These are phyloP conservation scores for Leptomonas seymouri DNA, from an alignment of 208 protist genomes.

Conservation along the genomic window DNA sequence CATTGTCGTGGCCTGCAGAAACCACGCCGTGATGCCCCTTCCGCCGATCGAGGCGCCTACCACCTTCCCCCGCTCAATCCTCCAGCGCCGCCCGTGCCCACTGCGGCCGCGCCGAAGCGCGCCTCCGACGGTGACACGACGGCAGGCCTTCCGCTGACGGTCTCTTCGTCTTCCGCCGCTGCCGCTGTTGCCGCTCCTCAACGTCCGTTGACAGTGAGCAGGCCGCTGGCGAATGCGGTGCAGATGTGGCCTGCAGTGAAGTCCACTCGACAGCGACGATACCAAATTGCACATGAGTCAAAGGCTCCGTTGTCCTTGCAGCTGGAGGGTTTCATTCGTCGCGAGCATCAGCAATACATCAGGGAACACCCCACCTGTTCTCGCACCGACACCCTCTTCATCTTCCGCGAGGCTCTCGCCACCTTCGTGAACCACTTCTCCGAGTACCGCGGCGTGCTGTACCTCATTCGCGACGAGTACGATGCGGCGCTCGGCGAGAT, in stretches of 20 bases:
- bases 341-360: constrained; percentile 76
- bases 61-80: constrained; percentile 25
- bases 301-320: constrained; percentile 78
- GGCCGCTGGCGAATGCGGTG: not conserved
- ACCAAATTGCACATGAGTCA: constrained; percentile 34
- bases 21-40: not conserved
- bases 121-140: constrained; percentile 1
- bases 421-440: constrained; percentile 84
- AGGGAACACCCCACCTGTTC: constrained; percentile 65
- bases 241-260: constrained; percentile 33
- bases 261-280: constrained; percentile 26
- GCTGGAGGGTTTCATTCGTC: constrained; percentile 84
- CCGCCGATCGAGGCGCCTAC: constrained; percentile 11
- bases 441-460: constrained; percentile 76
- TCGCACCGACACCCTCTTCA: constrained; percentile 74
- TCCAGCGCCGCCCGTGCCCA: constrained; percentile 5
- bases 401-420: constrained; percentile 81
- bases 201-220: constrained; percentile 13
- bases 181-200: not conserved
- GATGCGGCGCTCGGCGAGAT: constrained; percentile 71
- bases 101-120: constrained; percentile 11
- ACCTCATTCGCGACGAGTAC: constrained; percentile 85
- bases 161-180: not conserved
- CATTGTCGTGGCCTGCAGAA: not conserved
- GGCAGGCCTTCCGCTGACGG: constrained; percentile 5